A percentile compares a stretch with the other conserved stretches of the same genome.
phyloP scores from a whole-genome alignment of 2,329 filamentous ascomycete genomes.

The Trichophyton simii region DNA sequence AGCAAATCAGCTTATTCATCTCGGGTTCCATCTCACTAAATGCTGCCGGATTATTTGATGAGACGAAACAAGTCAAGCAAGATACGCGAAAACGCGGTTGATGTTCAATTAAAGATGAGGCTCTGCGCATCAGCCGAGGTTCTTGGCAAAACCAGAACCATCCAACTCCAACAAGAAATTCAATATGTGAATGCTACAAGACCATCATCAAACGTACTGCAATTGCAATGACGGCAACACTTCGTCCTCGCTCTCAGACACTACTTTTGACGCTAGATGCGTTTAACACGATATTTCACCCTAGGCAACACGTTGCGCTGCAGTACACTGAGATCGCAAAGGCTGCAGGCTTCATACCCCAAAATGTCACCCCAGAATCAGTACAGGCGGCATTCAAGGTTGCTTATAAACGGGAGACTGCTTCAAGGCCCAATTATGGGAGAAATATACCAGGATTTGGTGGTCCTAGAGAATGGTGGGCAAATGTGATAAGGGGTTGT shows the following conservation, averaged over 20 bases:
- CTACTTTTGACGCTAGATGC: conserved; percentile 36
- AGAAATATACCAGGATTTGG: conserved; percentile 25
- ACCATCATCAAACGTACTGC: neutral
- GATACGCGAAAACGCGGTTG: neutral
- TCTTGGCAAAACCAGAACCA: too few relatives aligned
- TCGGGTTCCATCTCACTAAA: neutral
- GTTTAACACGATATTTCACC: conserved; percentile 34
- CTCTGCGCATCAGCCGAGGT: neutral
- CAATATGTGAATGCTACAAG: neutral
- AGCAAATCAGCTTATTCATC: neutral
- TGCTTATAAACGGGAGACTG: conserved; percentile 27
- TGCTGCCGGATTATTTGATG: neutral
- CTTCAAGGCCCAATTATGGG: conserved; percentile 33
- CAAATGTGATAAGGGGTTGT: conserved; percentile 28
- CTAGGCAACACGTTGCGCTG: conserved; percentile 26
- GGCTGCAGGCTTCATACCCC: conserved; percentile 23
- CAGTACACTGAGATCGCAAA: conserved; percentile 31
- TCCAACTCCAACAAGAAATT: too few relatives aligned
- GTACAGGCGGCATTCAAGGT: conserved; percentile 18
- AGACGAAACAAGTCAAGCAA: neutral
- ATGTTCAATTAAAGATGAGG: neutral
- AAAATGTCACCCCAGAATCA: conserved; percentile 16
- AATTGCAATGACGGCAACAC: neutral
- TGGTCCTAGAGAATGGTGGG: conserved; percentile 35
- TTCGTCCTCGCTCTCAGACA: neutral